Conservation (phyloP, 2,329 filamentous ascomycete genomes). For the Ceratocystis colombiana region DNA sequence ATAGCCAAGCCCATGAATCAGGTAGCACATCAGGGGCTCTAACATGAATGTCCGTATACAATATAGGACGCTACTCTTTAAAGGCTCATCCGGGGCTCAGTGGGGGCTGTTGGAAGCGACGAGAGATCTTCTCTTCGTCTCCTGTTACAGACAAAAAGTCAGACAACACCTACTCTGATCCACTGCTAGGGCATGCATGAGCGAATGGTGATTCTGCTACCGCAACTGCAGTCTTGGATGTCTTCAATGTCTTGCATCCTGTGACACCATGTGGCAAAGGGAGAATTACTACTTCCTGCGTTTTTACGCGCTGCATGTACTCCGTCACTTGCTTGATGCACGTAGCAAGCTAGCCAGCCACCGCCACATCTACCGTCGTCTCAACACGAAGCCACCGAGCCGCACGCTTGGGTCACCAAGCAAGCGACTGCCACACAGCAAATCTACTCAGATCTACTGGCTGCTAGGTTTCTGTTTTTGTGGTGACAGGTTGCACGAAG, state of each 20-base stretch:
- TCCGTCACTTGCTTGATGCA: background rate
- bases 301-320: background rate
- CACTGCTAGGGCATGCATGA: background rate
- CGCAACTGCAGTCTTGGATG: background rate
- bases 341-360: background rate
- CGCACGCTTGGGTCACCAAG: no score
- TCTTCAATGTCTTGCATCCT: background rate
- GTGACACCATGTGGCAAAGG: background rate
- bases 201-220: background rate
- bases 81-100: background rate
- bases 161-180: background rate
- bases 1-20: background rate
- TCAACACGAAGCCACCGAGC: no score
- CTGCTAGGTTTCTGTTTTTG: no score
- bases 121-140: background rate
- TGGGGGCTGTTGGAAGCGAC: background rate
- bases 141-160: background rate
- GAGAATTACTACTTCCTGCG: background rate
- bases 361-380: no score
- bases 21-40: slow-evolving; percentile 1
- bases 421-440: no score
- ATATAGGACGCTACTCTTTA: no score
- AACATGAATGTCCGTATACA: background rate
- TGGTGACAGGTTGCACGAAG: no score
- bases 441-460: no score